Percentiles rank a stretch among this genome's conserved stretches.
These are phyloP conservation scores for Ophiostoma triangulosporum DNA, from an alignment of 2,329 filamentous ascomycete species.

Conservation along the genomic window DNA sequence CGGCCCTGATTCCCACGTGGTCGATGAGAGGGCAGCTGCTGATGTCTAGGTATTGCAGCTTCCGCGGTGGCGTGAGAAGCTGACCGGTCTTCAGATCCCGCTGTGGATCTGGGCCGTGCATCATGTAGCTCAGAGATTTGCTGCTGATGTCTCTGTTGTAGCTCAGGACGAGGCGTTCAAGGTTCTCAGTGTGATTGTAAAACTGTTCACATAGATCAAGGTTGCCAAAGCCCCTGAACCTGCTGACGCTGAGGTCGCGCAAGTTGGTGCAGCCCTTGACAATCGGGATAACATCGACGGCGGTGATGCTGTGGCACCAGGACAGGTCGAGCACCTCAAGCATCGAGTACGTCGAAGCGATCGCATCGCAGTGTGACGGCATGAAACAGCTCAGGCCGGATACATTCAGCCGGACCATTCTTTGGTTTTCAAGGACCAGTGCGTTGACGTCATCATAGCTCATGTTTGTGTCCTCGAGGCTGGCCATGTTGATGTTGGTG, in stretches of 20 bases:
- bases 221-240: slow-evolving; percentile 69
- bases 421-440: slow-evolving; percentile 59
- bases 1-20: slow-evolving; percentile 51
- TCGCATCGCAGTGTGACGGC: too few species aligned
- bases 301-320: slow-evolving; percentile 76
- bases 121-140: slow-evolving; percentile 55
- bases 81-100: slow-evolving; percentile 68
- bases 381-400: slow-evolving; percentile 67
- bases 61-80: slow-evolving; percentile 63
- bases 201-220: slow-evolving; percentile 57
- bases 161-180: slow-evolving; percentile 71
- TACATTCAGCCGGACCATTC: slow-evolving; percentile 73
- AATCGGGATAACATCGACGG: slow-evolving; percentile 58
- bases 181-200: slow-evolving; percentile 65
- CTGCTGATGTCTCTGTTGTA: slow-evolving; percentile 71
- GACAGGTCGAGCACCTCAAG: slow-evolving; percentile 81
- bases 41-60: slow-evolving; percentile 71
- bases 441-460: slow-evolving; percentile 72
- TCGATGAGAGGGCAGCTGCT: slow-evolving; percentile 67
- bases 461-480: slow-evolving; percentile 67
- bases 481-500: slow-evolving; percentile 75
- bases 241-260: slow-evolving; percentile 67
- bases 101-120: slow-evolving; percentile 63
- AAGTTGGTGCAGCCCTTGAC: slow-evolving; percentile 60
- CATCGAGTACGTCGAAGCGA: slow-evolving; percentile 64